Base-by-base conservation (phyloP, 306 rosid species). In the Lupinus albus region DNA sequence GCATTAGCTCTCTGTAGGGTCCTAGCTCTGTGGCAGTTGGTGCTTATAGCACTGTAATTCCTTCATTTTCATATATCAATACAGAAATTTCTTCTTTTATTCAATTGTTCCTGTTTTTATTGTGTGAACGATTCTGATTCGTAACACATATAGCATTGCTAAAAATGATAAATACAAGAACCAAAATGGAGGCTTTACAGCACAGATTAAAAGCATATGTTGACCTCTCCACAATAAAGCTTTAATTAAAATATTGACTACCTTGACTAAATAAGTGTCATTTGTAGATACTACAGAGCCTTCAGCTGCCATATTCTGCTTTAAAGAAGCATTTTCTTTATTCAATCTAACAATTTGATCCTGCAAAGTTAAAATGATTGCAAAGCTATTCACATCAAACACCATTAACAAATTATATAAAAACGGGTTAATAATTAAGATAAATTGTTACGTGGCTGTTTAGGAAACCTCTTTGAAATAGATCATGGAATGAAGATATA, bases 261-360 rank as follows among this genome's bases (percentile, higher is more conserved):
- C 90, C 90, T 86, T 84, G 67, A 50, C 49, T 30, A 59, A 68
- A 42, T 64, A 78, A 41, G 58, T 49, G 18, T 83, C 86, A 74
- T 81, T 88, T 49, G 72, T 2, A 2, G 71, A 67, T 67, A 70
- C 67, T 80, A 74, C 79, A 69, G 78, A 73, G 70, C 76, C 82
- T 78, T 83, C 91, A 59, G 56, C 76, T 84, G 85, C 94, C 76
- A 85, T 56, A 67, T 61, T 83, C 57, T 81, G 83, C 67, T 81
- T 87, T 62, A 87, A 68, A 3, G 79, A 83, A 46, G 86, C 88
- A 59, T 83, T 81, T 83, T 85, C 94, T 76, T 81, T 83, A 76
- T 59, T 77, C 78, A 87, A 57, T 77, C 88, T 78, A 65, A 67
- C 78, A 57, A 83, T 79, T 33, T 79, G 85, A 58, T 81, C 88